Evolutionary conservation across 306 rosid genomes (phyloP), one percentile per base, ranked within the genome.

Genomic region (Trifolium pratense): DNA sequence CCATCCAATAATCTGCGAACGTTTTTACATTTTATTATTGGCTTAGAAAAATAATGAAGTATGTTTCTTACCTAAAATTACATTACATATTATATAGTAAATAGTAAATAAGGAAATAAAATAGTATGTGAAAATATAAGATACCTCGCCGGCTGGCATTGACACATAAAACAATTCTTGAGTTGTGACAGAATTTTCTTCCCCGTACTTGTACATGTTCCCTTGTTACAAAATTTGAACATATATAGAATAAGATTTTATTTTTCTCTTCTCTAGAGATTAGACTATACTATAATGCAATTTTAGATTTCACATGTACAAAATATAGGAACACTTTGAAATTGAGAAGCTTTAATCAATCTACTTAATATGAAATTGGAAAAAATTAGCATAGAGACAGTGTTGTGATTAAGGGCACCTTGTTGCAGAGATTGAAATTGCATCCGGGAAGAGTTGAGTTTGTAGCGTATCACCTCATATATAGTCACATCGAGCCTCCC

Each of bases 91-190:
- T 32, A 31, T 16, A 60, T 13, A 57, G 63, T 57, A n/a, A n/a
- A n/a, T n/a, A n/a, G n/a, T n/a, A 9, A 5, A 57, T 9, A 57
- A 25, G 36, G 14, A 18, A 52, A 52, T 52, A 52, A 52, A 18
- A 55, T 55, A 20, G 21, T 40, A 58, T 9, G 40, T 57, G 15
- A 43, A 37, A 12, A 57, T 42, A 14, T 31, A 55, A 4, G 48
- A 26, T 85, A 94, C 98, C 95, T 83, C 77, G 91, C 77, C 0
- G 91, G 86, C 14, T 36, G 71, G 53, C 40, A 64, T 7, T 56
- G 81, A 31, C 81, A 58, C 7, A 74, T 49, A 34, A 86, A 21
- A 18, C 64, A 17, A 78, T 76, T 87, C 89, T 89, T 91, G 67
- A 89, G 20, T 75, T 77, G 86, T 32, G 77, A 67, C 1, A 88